Conservation (phyloP, 495 filamentous ascomycete species). For the Xylaria curta region DNA sequence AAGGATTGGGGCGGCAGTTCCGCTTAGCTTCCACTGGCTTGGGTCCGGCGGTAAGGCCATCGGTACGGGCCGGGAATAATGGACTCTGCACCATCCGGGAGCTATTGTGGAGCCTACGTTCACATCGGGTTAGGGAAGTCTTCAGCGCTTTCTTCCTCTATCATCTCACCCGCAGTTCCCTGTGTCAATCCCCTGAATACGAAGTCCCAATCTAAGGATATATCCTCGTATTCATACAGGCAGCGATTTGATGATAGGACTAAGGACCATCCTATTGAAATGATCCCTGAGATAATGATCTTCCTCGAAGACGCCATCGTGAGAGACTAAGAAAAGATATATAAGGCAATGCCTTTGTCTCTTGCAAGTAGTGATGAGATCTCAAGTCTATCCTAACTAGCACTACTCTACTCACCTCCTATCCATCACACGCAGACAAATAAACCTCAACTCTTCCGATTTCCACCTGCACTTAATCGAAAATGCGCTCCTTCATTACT, state of each 20-base stretch:
- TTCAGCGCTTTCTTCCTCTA: not conserved
- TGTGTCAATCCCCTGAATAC: slow-evolving; percentile 1
- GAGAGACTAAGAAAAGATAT: not conserved
- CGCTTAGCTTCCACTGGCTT: not conserved
- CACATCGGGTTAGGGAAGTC: not conserved
- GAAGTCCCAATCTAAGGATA: not conserved
- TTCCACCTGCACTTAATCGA: not conserved
- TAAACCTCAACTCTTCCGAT: not conserved
- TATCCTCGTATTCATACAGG: slow-evolving; percentile 7
- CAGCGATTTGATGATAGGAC: not conserved
- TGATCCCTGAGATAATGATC: not conserved
- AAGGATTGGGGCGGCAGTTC: not conserved
- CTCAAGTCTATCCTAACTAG: not conserved
- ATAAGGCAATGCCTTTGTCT: slow-evolving; percentile 5
- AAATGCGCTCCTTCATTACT: slow-evolving; percentile 23
- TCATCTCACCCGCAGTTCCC: not conserved
- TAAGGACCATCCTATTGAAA: not conserved
- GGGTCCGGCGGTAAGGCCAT: not conserved
- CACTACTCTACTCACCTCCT: not conserved
- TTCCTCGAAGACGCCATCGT: not conserved
- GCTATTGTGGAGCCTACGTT: not conserved
- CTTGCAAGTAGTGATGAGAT: not conserved
- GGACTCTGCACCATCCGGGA: not conserved
- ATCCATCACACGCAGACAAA: not conserved
- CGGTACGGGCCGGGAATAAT: slow-evolving; percentile 19